These are phyloP conservation scores for Fraxinus albicans DNA, from an alignment of 305 asterid species.

Conservation along the genomic window DNA sequence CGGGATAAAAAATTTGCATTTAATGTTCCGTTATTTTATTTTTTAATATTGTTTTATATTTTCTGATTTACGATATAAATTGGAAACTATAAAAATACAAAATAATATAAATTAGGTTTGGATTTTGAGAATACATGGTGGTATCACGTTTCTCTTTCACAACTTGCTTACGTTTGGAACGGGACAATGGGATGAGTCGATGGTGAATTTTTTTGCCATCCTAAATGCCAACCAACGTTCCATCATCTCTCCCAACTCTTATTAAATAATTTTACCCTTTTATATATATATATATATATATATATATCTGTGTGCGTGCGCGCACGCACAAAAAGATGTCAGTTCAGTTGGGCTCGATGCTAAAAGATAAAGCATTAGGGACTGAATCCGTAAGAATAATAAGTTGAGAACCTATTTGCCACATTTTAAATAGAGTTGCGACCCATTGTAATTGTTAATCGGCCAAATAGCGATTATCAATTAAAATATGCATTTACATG, in stretches of 20 bases:
- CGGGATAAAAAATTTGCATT: no score
- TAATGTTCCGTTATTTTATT: no score
- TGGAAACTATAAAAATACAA: no score
- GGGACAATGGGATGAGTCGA: neutral
- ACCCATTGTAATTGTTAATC: neutral
- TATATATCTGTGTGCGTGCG: no score
- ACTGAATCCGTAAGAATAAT: neutral
- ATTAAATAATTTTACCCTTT: no score
- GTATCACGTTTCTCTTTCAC: no score
- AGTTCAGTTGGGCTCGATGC: neutral
- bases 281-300: no score
- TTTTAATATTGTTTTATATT: no score
- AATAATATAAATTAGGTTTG: no score
- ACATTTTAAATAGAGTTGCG: neutral
- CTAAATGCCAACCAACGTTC: neutral
- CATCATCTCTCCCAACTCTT: neutral
- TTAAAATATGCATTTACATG: neutral
- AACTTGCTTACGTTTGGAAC: no score
- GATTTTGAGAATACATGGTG: no score
- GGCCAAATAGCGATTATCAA: neutral
- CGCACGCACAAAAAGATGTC: neutral
- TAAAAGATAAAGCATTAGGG: neutral
- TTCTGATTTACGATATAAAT: no score
- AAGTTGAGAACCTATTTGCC: neutral
- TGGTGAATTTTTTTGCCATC: neutral